Conservation (phyloP, 1,284 basidiomycete genomes). For the Leccinum huronense region DNA sequence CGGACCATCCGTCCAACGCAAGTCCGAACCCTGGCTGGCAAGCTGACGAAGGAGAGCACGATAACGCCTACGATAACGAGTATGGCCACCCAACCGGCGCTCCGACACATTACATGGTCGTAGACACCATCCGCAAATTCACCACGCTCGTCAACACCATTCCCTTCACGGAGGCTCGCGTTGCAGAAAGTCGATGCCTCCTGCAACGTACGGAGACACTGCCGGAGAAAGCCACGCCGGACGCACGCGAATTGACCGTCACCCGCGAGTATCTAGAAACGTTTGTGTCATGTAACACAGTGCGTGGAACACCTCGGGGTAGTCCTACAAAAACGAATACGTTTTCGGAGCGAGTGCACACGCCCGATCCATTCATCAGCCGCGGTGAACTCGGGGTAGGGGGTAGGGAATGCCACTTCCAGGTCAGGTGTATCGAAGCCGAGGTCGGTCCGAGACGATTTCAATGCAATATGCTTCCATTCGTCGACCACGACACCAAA, state of each 20-base stretch:
- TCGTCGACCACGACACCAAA: no score
- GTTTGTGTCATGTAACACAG: conserved; percentile 8
- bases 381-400: no score
- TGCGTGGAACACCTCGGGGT: no score
- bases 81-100: conserved; percentile 17
- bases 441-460: no score
- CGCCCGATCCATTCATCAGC: no score
- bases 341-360: no score
- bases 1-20: conserved; percentile 4
- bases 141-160: conserved; percentile 25
- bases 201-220: conserved; percentile 19
- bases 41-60: conserved; percentile 4
- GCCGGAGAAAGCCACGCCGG: conserved; percentile 21
- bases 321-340: no score
- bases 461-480: no score
- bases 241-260: conserved; percentile 24
- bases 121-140: conserved; percentile 31
- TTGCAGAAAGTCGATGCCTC: conserved; percentile 25
- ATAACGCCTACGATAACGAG: background rate
- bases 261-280: conserved; percentile 31
- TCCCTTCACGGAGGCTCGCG: conserved; percentile 23
- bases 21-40: conserved; percentile 1
- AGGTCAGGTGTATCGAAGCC: no score
- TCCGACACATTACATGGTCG: conserved; percentile 27
- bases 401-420: no score